Evolutionary conservation across 352 stramenopile genomes (phyloP).

Genomic region (Pythium oligandrum): DNA sequence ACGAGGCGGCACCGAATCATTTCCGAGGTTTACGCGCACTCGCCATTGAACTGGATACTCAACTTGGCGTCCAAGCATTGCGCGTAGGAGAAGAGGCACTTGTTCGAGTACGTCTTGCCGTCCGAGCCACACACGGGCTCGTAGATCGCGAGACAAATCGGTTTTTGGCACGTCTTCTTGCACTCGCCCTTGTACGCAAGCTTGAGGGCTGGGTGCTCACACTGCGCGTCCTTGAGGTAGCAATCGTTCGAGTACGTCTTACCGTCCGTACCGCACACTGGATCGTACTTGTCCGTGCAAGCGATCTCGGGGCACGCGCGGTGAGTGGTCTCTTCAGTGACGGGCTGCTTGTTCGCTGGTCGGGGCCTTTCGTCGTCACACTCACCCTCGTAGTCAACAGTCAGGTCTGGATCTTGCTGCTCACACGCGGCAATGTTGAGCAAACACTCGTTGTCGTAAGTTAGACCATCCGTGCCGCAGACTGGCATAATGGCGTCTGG

Average conservation of each 20-base stretch:
- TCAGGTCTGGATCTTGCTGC: no score
- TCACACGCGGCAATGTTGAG: no score
- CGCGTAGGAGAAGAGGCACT: not conserved
- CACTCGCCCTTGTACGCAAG: not conserved
- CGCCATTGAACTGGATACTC: not conserved
- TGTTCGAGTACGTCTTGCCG: conserved; percentile 5
- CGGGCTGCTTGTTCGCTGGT: not conserved
- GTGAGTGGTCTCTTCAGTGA: not conserved
- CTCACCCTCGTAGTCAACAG: not conserved
- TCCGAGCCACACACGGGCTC: conserved; percentile 4
- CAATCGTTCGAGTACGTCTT: conserved; percentile 7
- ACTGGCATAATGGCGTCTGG: no score
- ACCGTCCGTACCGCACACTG: conserved; percentile 6
- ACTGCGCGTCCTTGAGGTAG: not conserved
- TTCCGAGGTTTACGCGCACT: no score
- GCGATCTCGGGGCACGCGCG: not conserved
- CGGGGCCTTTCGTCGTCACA: not conserved
- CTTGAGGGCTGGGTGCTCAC: conserved; percentile 1
- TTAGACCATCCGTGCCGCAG: no score
- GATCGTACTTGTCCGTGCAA: not conserved
- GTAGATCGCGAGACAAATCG: not conserved
- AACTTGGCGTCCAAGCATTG: not conserved
- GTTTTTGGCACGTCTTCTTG: not conserved
- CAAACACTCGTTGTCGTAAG: no score
- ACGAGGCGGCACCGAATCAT: no score